These are phyloP conservation scores for Neobulgaria alba DNA, from an alignment of 2,329 filamentous ascomycete genomes.

Conservation along the genomic window DNA sequence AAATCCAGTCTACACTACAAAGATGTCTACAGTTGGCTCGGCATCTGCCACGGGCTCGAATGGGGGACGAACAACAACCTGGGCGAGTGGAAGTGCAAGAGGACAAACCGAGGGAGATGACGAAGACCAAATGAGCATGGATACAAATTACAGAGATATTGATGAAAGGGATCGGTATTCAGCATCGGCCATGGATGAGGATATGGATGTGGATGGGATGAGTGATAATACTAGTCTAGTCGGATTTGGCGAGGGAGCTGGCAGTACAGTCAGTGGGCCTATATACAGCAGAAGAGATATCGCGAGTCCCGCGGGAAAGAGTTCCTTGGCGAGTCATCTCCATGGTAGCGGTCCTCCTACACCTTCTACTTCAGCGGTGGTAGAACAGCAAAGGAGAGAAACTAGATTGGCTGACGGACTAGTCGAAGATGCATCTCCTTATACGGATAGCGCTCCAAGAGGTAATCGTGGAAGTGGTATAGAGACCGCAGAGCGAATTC, in stretches of 20 bases:
- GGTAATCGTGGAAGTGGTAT: constrained; percentile 16
- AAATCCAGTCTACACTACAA: constrained; percentile 56
- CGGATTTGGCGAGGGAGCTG: constrained; percentile 86
- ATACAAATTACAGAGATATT: constrained; percentile 43
- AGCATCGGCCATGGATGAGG: constrained; percentile 39
- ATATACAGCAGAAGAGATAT: constrained; percentile 48
- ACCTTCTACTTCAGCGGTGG: constrained; percentile 18
- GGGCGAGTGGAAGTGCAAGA: constrained; percentile 52
- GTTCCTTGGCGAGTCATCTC: constrained; percentile 16
- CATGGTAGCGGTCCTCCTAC: constrained; percentile 17
- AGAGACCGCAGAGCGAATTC: constrained; percentile 56
- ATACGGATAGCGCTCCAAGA: constrained; percentile 52
- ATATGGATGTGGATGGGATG: constrained; percentile 45
- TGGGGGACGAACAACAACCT: constrained; percentile 52
- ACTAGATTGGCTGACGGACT: constrained; percentile 61
- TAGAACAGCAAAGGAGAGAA: constrained; percentile 46
- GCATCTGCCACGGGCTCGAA: constrained; percentile 80
- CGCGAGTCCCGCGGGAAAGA: constrained; percentile 30
- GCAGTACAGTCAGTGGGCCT: constrained; percentile 73
- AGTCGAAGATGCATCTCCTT: constrained; percentile 45
- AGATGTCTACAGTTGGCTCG: constrained; percentile 84
- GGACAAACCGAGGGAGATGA: constrained; percentile 47
- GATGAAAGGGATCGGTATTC: constrained; percentile 35
- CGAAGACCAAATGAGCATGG: constrained; percentile 58
- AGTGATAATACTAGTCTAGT: constrained; percentile 85